Evolutionary conservation across 331 rosid species (phyloP).

Genomic region (Malus hybrid): DNA sequence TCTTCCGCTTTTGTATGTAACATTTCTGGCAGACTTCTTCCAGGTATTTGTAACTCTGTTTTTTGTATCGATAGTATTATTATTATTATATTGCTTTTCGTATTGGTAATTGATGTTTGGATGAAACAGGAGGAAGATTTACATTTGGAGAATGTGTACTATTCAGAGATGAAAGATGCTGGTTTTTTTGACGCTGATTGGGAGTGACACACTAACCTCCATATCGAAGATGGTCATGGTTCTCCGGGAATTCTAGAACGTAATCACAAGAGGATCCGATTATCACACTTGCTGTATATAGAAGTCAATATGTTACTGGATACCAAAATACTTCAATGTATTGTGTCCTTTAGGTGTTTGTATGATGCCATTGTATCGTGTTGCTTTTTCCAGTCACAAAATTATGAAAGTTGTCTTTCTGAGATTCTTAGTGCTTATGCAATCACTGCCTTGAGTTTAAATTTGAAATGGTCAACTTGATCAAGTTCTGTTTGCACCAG

Average conservation of each 20-base stretch:
- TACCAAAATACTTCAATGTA: not conserved
- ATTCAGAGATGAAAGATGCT: slow-evolving; percentile 97
- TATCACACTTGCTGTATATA: not conserved
- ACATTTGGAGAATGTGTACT: slow-evolving; percentile 77
- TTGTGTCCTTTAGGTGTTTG: too few relatives aligned
- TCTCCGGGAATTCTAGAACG: not conserved
- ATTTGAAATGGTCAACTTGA: not conserved
- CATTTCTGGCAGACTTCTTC: slow-evolving; percentile 88
- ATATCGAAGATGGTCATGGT: not conserved
- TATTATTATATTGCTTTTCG: not conserved
- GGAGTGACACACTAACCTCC: slow-evolving; percentile 37
- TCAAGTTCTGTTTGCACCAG: too few relatives aligned
- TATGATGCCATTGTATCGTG: too few relatives aligned
- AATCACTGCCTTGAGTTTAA: not conserved
- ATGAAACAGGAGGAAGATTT: slow-evolving; percentile 63
- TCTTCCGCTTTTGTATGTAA: slow-evolving; percentile 75
- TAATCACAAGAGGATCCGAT: not conserved
- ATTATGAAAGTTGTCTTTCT: not conserved
- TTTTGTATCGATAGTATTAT: not conserved
- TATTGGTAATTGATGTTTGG: not conserved
- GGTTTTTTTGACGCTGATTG: slow-evolving; percentile 81
- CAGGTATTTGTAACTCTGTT: slow-evolving; percentile 25
- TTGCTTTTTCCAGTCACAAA: not conserved
- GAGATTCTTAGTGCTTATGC: not conserved
- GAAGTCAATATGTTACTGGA: not conserved